A percentile compares a stretch with the other conserved stretches of the same genome.
phyloP scores from a whole-genome alignment of 2,329 filamentous ascomycete species.

The Westerdykella sp. region DNA sequence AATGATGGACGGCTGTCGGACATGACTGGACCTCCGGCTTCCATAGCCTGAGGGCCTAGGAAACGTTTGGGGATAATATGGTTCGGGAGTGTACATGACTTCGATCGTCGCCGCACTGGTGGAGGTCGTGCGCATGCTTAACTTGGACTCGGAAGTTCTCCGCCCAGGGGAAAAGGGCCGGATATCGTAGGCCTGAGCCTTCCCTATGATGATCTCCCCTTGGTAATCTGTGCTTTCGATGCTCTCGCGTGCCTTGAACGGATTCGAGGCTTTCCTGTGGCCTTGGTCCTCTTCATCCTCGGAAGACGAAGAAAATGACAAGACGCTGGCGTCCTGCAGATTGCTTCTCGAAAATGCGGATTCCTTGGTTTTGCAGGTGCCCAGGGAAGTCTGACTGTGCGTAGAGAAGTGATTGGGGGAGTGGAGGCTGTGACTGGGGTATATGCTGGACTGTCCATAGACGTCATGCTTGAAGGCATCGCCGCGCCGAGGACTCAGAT shows the following conservation, averaged over 20 bases:
- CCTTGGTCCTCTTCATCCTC: slow-evolving; percentile 25
- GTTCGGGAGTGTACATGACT: slow-evolving; percentile 34
- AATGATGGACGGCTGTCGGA: slow-evolving; percentile 35
- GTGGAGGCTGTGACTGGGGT: slow-evolving; percentile 18
- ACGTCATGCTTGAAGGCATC: slow-evolving; percentile 1
- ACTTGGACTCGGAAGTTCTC: slow-evolving; percentile 22
- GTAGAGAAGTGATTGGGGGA: slow-evolving; percentile 28
- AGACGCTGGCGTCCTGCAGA: slow-evolving; percentile 34
- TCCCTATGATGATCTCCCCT: slow-evolving; percentile 33
- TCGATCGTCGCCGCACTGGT: slow-evolving; percentile 36
- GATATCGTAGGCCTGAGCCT: slow-evolving; percentile 34
- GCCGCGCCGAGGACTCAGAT: neutral
- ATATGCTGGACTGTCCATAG: slow-evolving; percentile 17
- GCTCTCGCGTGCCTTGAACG: slow-evolving; percentile 26
- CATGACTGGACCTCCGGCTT: slow-evolving; percentile 25
- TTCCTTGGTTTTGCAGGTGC: slow-evolving; percentile 29
- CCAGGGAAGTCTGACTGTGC: slow-evolving; percentile 20
- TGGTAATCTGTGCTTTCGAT: slow-evolving; percentile 29
- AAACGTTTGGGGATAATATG: slow-evolving; percentile 16
- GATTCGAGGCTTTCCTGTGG: slow-evolving; percentile 7
- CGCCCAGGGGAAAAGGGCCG: slow-evolving; percentile 16
- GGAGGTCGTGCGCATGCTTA: slow-evolving; percentile 30
- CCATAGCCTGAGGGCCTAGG: slow-evolving; percentile 14
- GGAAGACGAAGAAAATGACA: slow-evolving; percentile 38
- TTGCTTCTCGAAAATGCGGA: slow-evolving; percentile 29